Base-by-base conservation (phyloP, 345 rosid species). In the rapeseed (Brassica napus) region DNA sequence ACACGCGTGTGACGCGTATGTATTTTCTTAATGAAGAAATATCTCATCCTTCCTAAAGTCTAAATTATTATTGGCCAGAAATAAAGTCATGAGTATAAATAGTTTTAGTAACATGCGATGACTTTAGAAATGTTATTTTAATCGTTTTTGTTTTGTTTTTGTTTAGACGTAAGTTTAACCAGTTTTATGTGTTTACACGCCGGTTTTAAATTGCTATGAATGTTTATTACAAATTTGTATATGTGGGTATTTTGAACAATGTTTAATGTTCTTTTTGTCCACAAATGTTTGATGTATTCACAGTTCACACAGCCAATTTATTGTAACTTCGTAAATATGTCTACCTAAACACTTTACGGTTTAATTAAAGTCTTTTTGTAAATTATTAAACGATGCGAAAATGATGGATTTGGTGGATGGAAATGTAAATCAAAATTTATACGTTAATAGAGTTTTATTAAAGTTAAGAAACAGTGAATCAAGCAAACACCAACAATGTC, bases 1-100 rank as follows among this genome's bases (percentile, higher is more conserved):
- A 78, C 32, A 72, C 58, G 31, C 81, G 67, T 67, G 26, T 28
- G 35, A 77, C 57, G 64, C 75, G 75, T 77, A 23, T 69, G 10
- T 68, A n/a, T 52, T 14, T 49, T 49, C 57, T 49, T 68, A 47
- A 26, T 21, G 37, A 52, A 1, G 32, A 52, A 63, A 63, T 74
- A 69, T 77, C 65, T 77, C 55, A 60, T 69, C 12, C 23, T 63
- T 62, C 18, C 5, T 14, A 61, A 68, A 60, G 64, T 69, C 80
- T 58, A 15, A 30, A 23, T 61, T 77, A 74, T n/a, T 32, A 69
- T 70, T 77, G 80, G 70, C 42, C 26, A 52, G 6, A n/a, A 31
- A 34, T 52, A 58, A 65, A 59, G 24, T 47, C 68, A 14, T 76
- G 2, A 60, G 6, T n/a, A 66, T 67, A 26, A 1, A 49, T 49